A percentile compares a stretch with the other conserved stretches of the same genome.
These are phyloP conservation scores for Neurospora sp. DNA, from an alignment of 495 filamentous ascomycete species.

Conservation along the genomic window DNA sequence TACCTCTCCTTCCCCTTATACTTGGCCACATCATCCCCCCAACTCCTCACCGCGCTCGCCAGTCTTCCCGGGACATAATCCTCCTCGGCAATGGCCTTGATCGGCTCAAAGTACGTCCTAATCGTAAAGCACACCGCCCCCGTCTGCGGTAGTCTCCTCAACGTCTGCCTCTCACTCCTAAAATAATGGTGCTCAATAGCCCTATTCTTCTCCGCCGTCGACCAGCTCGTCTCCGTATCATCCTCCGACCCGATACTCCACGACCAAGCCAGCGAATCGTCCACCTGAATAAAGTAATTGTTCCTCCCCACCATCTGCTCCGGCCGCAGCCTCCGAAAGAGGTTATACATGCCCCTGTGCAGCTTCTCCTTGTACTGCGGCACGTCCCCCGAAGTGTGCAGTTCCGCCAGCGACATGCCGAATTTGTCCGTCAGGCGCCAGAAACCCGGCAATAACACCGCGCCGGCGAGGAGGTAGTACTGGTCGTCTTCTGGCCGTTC, in stretches of 20 bases:
- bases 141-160: conserved; percentile 60
- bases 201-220: conserved; percentile 65
- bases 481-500: conserved; percentile 59
- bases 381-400: conserved; percentile 75
- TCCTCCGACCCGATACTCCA: conserved; percentile 70
- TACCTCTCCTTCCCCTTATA: conserved; percentile 84
- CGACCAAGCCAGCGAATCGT: conserved; percentile 63
- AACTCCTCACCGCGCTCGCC: conserved; percentile 67
- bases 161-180: conserved; percentile 66
- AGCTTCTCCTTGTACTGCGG: conserved; percentile 68
- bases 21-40: conserved; percentile 72
- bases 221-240: conserved; percentile 48
- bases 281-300: conserved; percentile 73
- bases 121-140: conserved; percentile 78
- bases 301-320: conserved; percentile 51
- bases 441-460: conserved; percentile 74
- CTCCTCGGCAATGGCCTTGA: conserved; percentile 56
- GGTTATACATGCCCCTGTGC: conserved; percentile 75
- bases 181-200: conserved; percentile 70
- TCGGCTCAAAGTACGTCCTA: conserved; percentile 65
- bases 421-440: conserved; percentile 82
- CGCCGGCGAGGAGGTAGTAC: conserved; percentile 76
- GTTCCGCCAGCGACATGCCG: conserved; percentile 72
- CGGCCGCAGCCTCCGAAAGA: conserved; percentile 57
- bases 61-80: conserved; percentile 61